Percentiles rank a stretch among this genome's conserved stretches.
phyloP scores from a whole-genome alignment of 768 basidiomycete genomes.

The Tricholoma flavovirens region DNA sequence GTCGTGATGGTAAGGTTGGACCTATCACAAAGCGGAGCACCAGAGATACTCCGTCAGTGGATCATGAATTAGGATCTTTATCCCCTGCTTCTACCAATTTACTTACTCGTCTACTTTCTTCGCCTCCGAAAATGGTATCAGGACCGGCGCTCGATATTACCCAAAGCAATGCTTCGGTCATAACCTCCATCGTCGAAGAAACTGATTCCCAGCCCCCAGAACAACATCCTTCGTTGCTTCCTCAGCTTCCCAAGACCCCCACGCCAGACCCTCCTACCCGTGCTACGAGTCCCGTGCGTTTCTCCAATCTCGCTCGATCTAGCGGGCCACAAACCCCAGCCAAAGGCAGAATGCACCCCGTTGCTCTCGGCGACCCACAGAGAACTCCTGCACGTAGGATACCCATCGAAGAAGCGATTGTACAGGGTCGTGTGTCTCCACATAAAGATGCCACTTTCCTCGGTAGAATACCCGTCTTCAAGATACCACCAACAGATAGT shows the following conservation, averaged over 20 bases:
- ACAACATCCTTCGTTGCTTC: slow-evolving; percentile 1
- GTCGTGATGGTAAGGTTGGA: background rate
- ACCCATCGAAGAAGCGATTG: slow-evolving; percentile 46
- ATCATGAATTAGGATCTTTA: slow-evolving; percentile 46
- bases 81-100: slow-evolving; percentile 52
- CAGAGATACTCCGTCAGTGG: slow-evolving; percentile 8
- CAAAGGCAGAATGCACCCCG: slow-evolving; percentile 27
- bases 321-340: slow-evolving; percentile 23
- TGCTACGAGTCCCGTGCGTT: slow-evolving; percentile 14
- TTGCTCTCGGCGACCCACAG: slow-evolving; percentile 29
- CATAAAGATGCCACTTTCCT: slow-evolving; percentile 28
- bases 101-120: slow-evolving; percentile 32
- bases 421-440: slow-evolving; percentile 44
- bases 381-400: slow-evolving; percentile 65
- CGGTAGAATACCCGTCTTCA: slow-evolving; percentile 21
- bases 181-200: background rate
- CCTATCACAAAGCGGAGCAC: background rate
- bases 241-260: slow-evolving; percentile 15
- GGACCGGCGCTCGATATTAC: background rate
- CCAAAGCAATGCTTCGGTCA: background rate
- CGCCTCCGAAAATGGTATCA: slow-evolving; percentile 10
- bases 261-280: slow-evolving; percentile 15
- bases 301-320: slow-evolving; percentile 13
- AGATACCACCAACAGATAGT: slow-evolving; percentile 31
- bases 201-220: background rate